phyloP scores from a whole-genome alignment of 441 rosid genomes.

The Croton setiger region DNA sequence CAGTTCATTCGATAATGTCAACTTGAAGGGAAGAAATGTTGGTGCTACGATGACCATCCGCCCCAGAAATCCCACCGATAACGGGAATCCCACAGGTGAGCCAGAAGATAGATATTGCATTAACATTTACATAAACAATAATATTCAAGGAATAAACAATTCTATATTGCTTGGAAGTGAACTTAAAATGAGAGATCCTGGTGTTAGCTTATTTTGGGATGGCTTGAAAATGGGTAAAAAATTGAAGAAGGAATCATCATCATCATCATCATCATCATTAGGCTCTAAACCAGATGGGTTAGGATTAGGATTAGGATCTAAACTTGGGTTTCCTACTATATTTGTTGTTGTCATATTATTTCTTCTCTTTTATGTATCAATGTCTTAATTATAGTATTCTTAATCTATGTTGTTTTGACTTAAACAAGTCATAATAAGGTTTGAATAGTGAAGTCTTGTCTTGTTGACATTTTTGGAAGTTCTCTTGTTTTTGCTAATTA shows the following conservation, averaged over 20 bases:
- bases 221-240: conserved; percentile 29
- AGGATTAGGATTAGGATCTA: no score
- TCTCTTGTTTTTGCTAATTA: background rate
- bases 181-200: conserved; percentile 55
- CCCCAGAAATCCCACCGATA: conserved; percentile 20
- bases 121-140: conserved; percentile 73
- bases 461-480: background rate
- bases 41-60: conserved; percentile 58
- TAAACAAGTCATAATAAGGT: background rate
- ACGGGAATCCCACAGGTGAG: conserved; percentile 29
- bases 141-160: conserved; percentile 57
- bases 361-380: conserved; percentile 1
- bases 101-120: conserved; percentile 48
- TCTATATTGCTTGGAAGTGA: conserved; percentile 54
- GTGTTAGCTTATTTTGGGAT: conserved; percentile 51
- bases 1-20: conserved; percentile 29
- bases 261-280: background rate
- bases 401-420: background rate
- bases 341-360: conserved; percentile 21
- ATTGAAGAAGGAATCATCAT: background rate
- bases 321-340: conserved; percentile 25
- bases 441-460: background rate
- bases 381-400: background rate
- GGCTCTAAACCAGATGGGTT: no score
- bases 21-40: conserved; percentile 51